Evolutionary conservation across 208 protist genomes (phyloP).

Genomic region (Leishmania martiniquensis): DNA sequence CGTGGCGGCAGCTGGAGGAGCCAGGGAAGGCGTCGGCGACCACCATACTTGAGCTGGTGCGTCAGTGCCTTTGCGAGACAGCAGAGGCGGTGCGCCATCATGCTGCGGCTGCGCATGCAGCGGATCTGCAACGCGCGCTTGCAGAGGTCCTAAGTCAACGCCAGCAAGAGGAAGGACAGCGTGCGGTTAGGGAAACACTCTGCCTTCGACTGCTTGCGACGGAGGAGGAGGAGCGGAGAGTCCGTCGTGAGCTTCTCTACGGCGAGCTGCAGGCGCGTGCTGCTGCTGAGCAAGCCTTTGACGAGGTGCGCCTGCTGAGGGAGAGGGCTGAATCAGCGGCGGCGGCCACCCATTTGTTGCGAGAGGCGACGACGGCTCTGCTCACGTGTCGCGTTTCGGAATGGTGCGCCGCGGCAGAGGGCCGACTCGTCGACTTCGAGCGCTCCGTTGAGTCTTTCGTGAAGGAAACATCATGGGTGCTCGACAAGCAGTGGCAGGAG

Average conservation of each 20-base stretch:
- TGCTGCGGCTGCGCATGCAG: background rate
- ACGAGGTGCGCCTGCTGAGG: no score
- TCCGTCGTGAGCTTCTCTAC: conserved; percentile 1
- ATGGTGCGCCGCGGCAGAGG: conserved; percentile 1
- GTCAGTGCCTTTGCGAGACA: background rate
- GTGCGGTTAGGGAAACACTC: background rate
- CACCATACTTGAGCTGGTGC: background rate
- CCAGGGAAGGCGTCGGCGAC: background rate
- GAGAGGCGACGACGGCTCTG: background rate
- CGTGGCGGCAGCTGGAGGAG: background rate
- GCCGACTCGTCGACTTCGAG: background rate
- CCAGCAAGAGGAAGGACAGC: background rate
- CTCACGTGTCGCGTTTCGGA: conserved; percentile 1
- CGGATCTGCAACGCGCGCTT: background rate
- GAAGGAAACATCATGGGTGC: background rate
- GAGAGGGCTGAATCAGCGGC: background rate
- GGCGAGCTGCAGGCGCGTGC: background rate
- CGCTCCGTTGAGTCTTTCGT: background rate
- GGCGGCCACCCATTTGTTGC: background rate
- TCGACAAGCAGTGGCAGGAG: background rate
- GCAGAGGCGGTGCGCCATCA: conserved; percentile 2
- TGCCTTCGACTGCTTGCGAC: background rate
- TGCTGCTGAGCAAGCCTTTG: background rate
- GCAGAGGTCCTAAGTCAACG: background rate
- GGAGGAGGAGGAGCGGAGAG: conserved; percentile 1